Conservation (phyloP, 2,329 filamentous ascomycete species). For the Colletotrichum viniferum region DNA sequence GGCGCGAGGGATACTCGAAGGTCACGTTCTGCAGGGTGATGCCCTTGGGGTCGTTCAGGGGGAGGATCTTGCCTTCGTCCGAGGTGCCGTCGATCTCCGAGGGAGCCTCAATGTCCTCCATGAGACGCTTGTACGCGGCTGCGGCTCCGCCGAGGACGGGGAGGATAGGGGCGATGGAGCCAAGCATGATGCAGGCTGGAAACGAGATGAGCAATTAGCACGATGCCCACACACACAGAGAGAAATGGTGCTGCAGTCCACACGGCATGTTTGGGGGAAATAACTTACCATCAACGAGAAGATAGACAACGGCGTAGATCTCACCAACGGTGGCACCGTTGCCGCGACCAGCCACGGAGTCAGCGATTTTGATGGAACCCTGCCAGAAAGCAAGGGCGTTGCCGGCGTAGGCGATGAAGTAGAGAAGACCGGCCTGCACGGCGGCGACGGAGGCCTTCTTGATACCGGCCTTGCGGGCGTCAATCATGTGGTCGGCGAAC, state of each 20-base stretch:
- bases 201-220: slow-evolving; percentile 18
- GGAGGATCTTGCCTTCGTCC: slow-evolving; percentile 40
- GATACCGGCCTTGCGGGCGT: slow-evolving; percentile 51
- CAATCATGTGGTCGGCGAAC: slow-evolving; percentile 45
- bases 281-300: slow-evolving; percentile 51
- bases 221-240: neutral
- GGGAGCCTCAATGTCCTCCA: slow-evolving; percentile 55
- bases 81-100: slow-evolving; percentile 43
- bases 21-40: slow-evolving; percentile 41
- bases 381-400: slow-evolving; percentile 72
- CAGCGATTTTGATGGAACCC: slow-evolving; percentile 50
- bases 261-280: neutral
- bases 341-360: slow-evolving; percentile 29
- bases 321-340: slow-evolving; percentile 46
- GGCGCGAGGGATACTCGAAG: slow-evolving; percentile 41
- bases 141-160: slow-evolving; percentile 61
- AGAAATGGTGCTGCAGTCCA: neutral
- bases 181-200: slow-evolving; percentile 58
- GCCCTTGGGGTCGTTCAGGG: slow-evolving; percentile 49
- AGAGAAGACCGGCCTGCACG: slow-evolving; percentile 65
- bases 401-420: slow-evolving; percentile 68
- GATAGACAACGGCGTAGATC: slow-evolving; percentile 60
- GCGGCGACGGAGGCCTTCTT: slow-evolving; percentile 62
- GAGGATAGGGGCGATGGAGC: slow-evolving; percentile 62
- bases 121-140: slow-evolving; percentile 57